Base-by-base conservation (phyloP, 2,329 filamentous ascomycete genomes). In the Coniochaeta sp. region DNA sequence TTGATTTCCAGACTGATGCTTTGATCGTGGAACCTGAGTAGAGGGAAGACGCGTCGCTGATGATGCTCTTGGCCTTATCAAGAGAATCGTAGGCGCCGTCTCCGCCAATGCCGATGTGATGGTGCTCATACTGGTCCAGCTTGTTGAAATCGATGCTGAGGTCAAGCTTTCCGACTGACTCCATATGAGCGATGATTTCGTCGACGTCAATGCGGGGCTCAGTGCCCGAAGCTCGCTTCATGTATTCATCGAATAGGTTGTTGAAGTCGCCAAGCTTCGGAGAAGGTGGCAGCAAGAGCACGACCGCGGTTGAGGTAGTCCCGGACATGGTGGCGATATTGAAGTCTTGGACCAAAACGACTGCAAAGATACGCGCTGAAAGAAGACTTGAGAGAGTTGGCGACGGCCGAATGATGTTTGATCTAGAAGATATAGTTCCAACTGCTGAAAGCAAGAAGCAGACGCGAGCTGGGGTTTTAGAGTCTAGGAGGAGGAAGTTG, bases 191-290 rank as follows among this genome's bases (percentile, higher is more conserved):
- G n/a, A 24, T 28, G 9, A 48, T 13, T 12, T 48, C 28, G 22
- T 3, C 24, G 22, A 28, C 45, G 27, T 28, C 24, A 20, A 48
- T 48, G 14, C 10, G n/a, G 16, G 31, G 31, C 47, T 49, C 47
- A 18, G 47, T 32, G 18, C 20, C 47, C 3, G 47, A 16, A 6
- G 13, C 18, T 9, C 13, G 28, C 16, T 32, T 16, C 7, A 49
- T n/a, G 26, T 22, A 49, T 4, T 32, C 31, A 14, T 32, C 28
- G 16, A 49, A 49, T n/a, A 49, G 18, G 3, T 35, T 1, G 30
- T 16, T 32, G 47, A 49, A 49, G 31, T 49, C 35, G 28, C 47
- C 47, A 9, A 49, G 47, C 4, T 16, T 28, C 14, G 47, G 47
- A 4, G 47, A 49, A 7, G 47, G 47, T 12, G 47, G 47, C 4